phyloP scores from a whole-genome alignment of 2,329 filamentous ascomycete genomes.

The Sporothrix globosa region DNA sequence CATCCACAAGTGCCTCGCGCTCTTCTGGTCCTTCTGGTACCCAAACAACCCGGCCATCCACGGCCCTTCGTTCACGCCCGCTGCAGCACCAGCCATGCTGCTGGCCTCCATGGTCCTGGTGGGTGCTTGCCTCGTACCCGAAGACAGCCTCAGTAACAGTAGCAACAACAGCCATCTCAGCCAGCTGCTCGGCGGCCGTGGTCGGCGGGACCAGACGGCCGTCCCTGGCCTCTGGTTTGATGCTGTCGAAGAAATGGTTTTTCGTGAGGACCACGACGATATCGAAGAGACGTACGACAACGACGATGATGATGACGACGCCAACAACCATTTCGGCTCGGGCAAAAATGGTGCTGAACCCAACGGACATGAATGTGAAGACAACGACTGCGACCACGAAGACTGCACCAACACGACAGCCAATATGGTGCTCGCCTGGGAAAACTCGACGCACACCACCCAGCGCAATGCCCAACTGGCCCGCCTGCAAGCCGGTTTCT shows the following conservation, averaged over 20 bases:
- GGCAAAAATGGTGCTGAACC: background rate
- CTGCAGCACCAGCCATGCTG: slow-evolving; percentile 2
- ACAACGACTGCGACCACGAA: slow-evolving; percentile 14
- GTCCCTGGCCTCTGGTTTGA: slow-evolving; percentile 4
- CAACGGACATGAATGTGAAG: background rate
- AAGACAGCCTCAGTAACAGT: slow-evolving; percentile 1
- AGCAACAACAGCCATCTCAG: slow-evolving; percentile 1
- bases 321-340: background rate
- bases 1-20: slow-evolving; percentile 22
- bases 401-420: background rate
- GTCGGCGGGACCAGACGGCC: background rate
- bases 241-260: slow-evolving; percentile 21
- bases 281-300: background rate
- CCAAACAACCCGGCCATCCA: slow-evolving; percentile 20
- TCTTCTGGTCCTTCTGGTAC: slow-evolving; percentile 28
- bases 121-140: slow-evolving; percentile 20
- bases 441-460: slow-evolving; percentile 6
- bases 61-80: slow-evolving; percentile 6
- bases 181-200: background rate
- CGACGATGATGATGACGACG: background rate
- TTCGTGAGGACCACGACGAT: slow-evolving; percentile 4
- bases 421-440: slow-evolving; percentile 20
- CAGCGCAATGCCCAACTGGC: slow-evolving; percentile 12
- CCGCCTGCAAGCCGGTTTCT: slow-evolving; percentile 17
- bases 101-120: slow-evolving; percentile 12